Evolutionary conservation across 2,329 filamentous ascomycete species (phyloP).

Genomic region (Trichoderma endophyticum): DNA sequence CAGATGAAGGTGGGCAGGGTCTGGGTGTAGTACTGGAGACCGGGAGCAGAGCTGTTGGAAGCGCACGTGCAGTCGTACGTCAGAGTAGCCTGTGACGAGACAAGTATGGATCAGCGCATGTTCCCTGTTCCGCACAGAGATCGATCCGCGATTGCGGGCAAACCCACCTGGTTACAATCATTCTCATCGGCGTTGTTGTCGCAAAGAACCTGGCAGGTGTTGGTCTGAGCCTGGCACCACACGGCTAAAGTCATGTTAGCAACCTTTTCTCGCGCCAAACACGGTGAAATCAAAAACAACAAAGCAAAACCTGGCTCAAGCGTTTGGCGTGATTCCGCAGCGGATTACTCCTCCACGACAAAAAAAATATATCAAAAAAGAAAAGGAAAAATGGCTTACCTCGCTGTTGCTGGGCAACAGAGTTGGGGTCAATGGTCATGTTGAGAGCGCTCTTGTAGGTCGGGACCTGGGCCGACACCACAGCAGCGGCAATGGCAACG

Average conservation of each 20-base stretch:
- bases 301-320: not conserved
- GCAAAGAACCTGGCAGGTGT: slow-evolving; percentile 51
- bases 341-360: not conserved
- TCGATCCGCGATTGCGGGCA: not conserved
- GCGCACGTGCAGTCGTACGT: slow-evolving; percentile 49
- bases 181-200: slow-evolving; percentile 37
- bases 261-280: not conserved
- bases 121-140: slow-evolving; percentile 3
- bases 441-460: slow-evolving; percentile 44
- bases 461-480: slow-evolving; percentile 41
- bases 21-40: slow-evolving; percentile 52
- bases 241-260: slow-evolving; percentile 34
- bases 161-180: slow-evolving; percentile 46
- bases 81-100: slow-evolving; percentile 38
- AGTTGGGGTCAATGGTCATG: slow-evolving; percentile 41
- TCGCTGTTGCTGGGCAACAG: slow-evolving; percentile 33
- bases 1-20: slow-evolving; percentile 54
- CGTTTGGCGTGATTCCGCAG: not conserved
- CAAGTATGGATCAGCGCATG: slow-evolving; percentile 16
- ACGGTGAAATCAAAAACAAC: not conserved
- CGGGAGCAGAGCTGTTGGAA: slow-evolving; percentile 46
- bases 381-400: slow-evolving; percentile 35
- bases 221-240: slow-evolving; percentile 52
- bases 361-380: slow-evolving; percentile 2
- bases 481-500: slow-evolving; percentile 44